These are phyloP conservation scores for Kwoniella botswanensis DNA, from an alignment of 768 basidiomycete species.

Conservation along the genomic window DNA sequence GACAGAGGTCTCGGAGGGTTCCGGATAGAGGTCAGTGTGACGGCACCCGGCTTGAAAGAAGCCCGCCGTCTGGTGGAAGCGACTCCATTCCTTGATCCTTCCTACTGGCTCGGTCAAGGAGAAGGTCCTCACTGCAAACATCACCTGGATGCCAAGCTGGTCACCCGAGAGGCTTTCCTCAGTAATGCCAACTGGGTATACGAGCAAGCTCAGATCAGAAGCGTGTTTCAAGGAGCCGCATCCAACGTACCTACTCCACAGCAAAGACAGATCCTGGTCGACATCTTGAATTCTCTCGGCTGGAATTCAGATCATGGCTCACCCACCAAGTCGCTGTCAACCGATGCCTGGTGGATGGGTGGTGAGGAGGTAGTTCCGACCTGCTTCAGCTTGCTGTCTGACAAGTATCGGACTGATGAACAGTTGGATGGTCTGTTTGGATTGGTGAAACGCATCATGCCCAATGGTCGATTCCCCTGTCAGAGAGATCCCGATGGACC, in stretches of 20 bases:
- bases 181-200: slow-evolving; percentile 40
- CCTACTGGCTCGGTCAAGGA: slow-evolving; percentile 22
- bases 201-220: slow-evolving; percentile 11
- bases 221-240: no score
- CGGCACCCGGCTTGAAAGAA: not conserved
- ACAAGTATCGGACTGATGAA: no score
- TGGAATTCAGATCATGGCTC: no score
- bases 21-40: slow-evolving; percentile 37
- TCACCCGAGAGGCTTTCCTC: slow-evolving; percentile 20
- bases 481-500: no score
- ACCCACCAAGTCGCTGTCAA: no score
- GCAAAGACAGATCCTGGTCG: not conserved
- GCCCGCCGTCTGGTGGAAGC: slow-evolving; percentile 17
- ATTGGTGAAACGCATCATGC: no score
- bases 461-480: no score
- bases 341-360: no score
- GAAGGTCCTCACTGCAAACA: not conserved
- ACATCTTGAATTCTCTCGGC: not conserved
- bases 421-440: no score
- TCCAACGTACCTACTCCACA: no score
- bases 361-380: no score
- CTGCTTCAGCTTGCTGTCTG: no score
- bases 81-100: slow-evolving; percentile 21
- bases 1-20: slow-evolving; percentile 26
- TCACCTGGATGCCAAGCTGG: slow-evolving; percentile 1